phyloP scores from a whole-genome alignment of 2,329 filamentous ascomycete species.

The Cladorrhinum sp. region DNA sequence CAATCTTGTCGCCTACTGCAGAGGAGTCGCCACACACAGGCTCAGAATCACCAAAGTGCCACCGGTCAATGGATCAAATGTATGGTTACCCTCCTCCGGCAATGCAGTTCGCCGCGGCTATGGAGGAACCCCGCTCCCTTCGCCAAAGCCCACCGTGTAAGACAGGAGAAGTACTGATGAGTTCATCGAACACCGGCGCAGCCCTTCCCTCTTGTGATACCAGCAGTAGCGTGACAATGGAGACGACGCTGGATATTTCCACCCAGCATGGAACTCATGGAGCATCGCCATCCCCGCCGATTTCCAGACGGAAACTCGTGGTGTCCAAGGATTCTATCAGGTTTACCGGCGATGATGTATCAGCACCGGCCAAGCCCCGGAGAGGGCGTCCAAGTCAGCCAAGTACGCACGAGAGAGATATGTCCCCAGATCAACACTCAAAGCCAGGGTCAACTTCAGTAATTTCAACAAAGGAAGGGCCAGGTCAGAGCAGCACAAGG shows the following conservation, averaged over 20 bases:
- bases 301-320: slow-evolving; percentile 10
- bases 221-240: neutral
- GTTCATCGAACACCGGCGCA: neutral
- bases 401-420: neutral
- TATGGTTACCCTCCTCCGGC: neutral
- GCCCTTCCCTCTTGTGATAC: neutral
- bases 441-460: neutral
- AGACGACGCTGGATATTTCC: neutral
- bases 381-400: neutral
- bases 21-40: slow-evolving; percentile 22
- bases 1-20: slow-evolving; percentile 25
- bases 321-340: slow-evolving; percentile 16
- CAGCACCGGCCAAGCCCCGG: neutral
- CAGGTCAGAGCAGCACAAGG: neutral
- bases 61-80: neutral
- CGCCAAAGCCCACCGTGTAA: slow-evolving; percentile 3
- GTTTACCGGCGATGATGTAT: slow-evolving; percentile 6
- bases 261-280: neutral
- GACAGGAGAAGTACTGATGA: slow-evolving; percentile 5
- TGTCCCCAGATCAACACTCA: neutral
- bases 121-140: slow-evolving; percentile 10
- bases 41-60: neutral
- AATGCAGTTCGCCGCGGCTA: neutral
- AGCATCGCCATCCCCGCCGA: neutral
- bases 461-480: neutral